Conservation (phyloP, 2,329 filamentous ascomycete genomes). For the Biscogniauxia sp. region DNA sequence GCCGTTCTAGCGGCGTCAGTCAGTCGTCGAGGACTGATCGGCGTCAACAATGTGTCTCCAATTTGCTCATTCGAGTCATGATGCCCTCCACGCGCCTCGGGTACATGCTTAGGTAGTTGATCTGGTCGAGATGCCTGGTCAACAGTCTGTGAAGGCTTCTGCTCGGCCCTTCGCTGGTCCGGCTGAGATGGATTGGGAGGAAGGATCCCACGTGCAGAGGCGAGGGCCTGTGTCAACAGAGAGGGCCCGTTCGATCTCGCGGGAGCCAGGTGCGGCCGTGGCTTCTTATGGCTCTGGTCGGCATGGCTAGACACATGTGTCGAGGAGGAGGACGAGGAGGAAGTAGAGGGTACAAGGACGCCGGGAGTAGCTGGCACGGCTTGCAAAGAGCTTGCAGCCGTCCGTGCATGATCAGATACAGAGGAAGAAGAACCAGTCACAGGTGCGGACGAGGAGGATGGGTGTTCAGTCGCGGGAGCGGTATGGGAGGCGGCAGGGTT, state of each 20-base stretch:
- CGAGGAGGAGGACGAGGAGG: conserved; percentile 24
- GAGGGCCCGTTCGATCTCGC: conserved; percentile 51
- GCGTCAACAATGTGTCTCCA: conserved; percentile 39
- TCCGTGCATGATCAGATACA: conserved; percentile 22
- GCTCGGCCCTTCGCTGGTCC: conserved; percentile 26
- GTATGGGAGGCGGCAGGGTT: conserved; percentile 10
- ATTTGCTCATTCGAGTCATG: conserved; percentile 37
- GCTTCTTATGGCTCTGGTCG: conserved; percentile 46
- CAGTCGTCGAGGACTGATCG: conserved; percentile 32
- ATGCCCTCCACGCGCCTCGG: conserved; percentile 18
- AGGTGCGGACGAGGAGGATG: conserved; percentile 23
- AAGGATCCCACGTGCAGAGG: conserved; percentile 55
- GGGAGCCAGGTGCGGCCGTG: conserved; percentile 40
- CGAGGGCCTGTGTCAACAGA: conserved; percentile 56
- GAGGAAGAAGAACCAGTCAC: conserved; percentile 27
- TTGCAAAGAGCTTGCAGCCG: conserved; percentile 20
- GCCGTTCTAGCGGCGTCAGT: conserved; percentile 34
- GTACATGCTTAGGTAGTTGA: conserved; percentile 18
- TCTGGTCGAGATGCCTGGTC: conserved; percentile 18
- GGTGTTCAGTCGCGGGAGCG: conserved; percentile 27
- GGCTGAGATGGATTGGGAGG: conserved; percentile 25
- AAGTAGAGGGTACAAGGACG: conserved; percentile 22
- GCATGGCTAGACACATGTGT: conserved; percentile 31
- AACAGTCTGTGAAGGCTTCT: conserved; percentile 21
- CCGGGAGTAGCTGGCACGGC: conserved; percentile 15